A percentile compares a stretch with the other conserved stretches of the same genome.
phyloP scores from a whole-genome alignment of 2,329 filamentous ascomycete genomes.

The Beauveria australis region DNA sequence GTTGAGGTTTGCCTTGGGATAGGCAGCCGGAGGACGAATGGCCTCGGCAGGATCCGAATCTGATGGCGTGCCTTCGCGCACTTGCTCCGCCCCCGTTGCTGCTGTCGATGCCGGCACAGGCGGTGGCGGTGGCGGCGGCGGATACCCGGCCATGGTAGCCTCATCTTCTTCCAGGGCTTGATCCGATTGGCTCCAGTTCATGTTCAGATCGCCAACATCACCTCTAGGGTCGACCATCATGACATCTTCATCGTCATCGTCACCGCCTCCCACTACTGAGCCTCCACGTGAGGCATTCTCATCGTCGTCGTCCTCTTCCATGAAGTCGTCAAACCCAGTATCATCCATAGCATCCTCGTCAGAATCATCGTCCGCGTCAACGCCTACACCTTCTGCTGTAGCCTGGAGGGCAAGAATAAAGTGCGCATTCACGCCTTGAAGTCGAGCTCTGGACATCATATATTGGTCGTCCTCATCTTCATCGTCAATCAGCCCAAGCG shows the following conservation, averaged over 20 bases:
- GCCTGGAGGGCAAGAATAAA: constrained; percentile 30
- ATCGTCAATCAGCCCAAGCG: constrained; percentile 34
- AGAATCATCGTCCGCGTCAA: constrained; percentile 22
- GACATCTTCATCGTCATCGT: constrained; percentile 47
- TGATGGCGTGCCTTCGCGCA: constrained; percentile 58
- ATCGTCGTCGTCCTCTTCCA: constrained; percentile 47
- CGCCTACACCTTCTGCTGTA: constrained; percentile 23
- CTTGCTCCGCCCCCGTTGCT: constrained; percentile 27
- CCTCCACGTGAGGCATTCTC: constrained; percentile 26
- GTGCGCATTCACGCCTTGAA: constrained; percentile 27
- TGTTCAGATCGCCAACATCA: constrained; percentile 36
- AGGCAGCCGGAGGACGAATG: constrained; percentile 52
- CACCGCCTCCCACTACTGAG: constrained; percentile 31
- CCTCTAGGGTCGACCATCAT: constrained; percentile 48
- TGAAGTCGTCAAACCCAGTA: constrained; percentile 36
- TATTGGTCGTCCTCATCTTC: constrained; percentile 41
- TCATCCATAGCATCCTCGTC: constrained; percentile 29
- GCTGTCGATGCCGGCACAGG: constrained; percentile 39
- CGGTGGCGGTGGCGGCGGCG: constrained; percentile 56
- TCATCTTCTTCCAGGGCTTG: constrained; percentile 68
- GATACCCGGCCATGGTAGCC: constrained; percentile 68
- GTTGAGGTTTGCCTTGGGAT: constrained; percentile 56
- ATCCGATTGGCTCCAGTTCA: constrained; percentile 48
- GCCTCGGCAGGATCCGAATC: constrained; percentile 63
- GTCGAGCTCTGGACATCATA: constrained; percentile 26